Evolutionary conservation across 257 asterid species (phyloP), one percentile per base, ranked within the genome.

Genomic region (Jaltomata sinuosa): DNA sequence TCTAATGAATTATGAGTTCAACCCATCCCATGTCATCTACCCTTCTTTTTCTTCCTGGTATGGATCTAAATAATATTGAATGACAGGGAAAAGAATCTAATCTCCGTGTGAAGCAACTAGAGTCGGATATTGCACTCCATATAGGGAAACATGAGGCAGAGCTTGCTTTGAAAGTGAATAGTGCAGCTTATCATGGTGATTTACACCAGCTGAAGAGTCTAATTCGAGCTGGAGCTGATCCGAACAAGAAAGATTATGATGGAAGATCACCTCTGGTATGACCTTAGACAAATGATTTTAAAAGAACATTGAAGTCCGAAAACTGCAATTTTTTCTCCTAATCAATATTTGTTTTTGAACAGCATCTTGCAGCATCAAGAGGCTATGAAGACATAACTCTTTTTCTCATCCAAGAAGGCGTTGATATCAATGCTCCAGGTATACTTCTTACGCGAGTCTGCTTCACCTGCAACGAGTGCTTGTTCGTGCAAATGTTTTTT

Each of bases 341-440:
- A 87, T 12, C 27, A 31, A 77, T 62, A 22, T 49, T 54, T 42
- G 38, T 0, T 27, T 5, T 83, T 83, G 3, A 84, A 72, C 93
- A 96, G 99, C 99, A 96, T 90, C 94, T 96, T 86, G 97, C 99
- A 87, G 98, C 99, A 77, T 94, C 98, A 0, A 89, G 85, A 90
- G 99, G 99, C 22, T 90, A 87, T 8, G 97, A 93, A 89, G 98
- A 93, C 79, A 91, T 96, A 49, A 87, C 90, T 50, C 85, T 53
- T 78, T 93, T 90, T 88, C 97, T 96, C 38, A 57, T 94, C 78
- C 97, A 93, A 84, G 96, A 93, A 90, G 91, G 91, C 3, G 88
- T 91, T 67, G 96, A 93, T 74, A 52, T 92, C 80, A 93, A 92
- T 68, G 89, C 81, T 40, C 89, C 91, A 90, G 99, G 98, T 93